Evolutionary conservation across 2,329 filamentous ascomycete genomes (phyloP), one percentile per base, ranked within the genome.

Genomic region (Pseudogymnoascus sp.): DNA sequence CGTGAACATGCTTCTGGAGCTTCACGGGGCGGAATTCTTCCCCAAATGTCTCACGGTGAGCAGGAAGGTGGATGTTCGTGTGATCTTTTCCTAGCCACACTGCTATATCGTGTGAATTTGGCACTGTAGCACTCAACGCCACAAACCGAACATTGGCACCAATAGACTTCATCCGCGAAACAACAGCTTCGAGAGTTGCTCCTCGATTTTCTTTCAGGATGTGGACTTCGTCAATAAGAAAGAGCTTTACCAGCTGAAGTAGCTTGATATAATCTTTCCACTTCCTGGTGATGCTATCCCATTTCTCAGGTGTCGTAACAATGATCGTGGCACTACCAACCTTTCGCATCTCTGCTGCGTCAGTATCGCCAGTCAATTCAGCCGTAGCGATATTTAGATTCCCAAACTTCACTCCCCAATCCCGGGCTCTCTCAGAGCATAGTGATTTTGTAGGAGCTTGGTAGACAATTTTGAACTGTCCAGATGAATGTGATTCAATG

Each of bases 221-320:
- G 68, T 96, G 91, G 0, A 96, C 90, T 71, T 96, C 91, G 68
- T 96, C 91, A 63, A 96, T 92, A 18, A 96, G 80, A 66, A 95
- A 91, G 0, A 96, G 77, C 65, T 88, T 89, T 53, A 96, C 84
- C 66, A 93, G 80, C 64, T 88, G 83, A 75, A 96, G 84, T 16
- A 96, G 77, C 66, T 82, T 88, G 61, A 82, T 82, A 69, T 96
- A 88, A 68, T 96, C 91, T 68, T 87, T 86, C 91, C 91, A 96
- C 71, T 91, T 93, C 16, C 91, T 82, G 0, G 91, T 96, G 73
- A 95, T 87, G 65, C 90, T 93, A 72, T 96, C 91, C 91, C 91
- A 96, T 71, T 96, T 96, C 74, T 96, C 91, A 0, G 91, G 91
- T 0, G 91, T 96, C 0, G 91, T 95, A 66, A 96, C 82, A 67